Percentiles rank a stretch among this genome's conserved stretches.
These are phyloP conservation scores for Diatrype stigma DNA, from an alignment of 2,329 filamentous ascomycete genomes.

Conservation along the genomic window DNA sequence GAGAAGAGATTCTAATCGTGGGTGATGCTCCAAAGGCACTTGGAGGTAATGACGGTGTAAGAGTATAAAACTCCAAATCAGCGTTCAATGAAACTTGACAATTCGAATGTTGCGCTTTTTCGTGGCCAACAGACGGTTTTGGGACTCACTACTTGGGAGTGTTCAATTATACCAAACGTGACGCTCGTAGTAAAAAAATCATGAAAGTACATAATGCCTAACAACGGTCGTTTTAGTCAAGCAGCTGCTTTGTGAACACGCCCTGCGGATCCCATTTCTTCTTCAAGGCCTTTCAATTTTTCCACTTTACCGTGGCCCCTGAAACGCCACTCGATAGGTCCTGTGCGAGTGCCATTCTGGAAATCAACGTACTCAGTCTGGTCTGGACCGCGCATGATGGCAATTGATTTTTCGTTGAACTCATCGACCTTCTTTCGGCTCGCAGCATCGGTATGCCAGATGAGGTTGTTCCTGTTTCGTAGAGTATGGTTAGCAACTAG, in stretches of 20 bases:
- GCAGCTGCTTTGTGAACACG: conserved; percentile 11
- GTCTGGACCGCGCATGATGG: conserved; percentile 7
- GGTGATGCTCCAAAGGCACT: no score
- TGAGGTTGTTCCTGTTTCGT: conserved; percentile 14
- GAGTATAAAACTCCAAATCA: no score
- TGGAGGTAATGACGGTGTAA: no score
- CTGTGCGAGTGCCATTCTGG: conserved; percentile 11
- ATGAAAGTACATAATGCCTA: no score
- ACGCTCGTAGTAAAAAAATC: no score
- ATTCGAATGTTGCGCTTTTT: no score
- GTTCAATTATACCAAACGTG: no score
- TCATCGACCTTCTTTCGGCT: conserved; percentile 12
- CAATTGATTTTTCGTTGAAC: conserved; percentile 10
- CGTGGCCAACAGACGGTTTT: no score
- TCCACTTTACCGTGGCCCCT: conserved; percentile 11
- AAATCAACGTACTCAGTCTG: conserved; percentile 10
- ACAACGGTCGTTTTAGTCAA: neutral
- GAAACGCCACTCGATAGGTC: conserved; percentile 14
- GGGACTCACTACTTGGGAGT: no score
- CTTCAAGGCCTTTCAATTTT: conserved; percentile 21
- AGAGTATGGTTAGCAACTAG: neutral
- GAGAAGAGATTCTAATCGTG: no score
- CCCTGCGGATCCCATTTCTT: conserved; percentile 21
- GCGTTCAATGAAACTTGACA: no score
- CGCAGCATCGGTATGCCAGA: conserved; percentile 14